Percentiles rank a stretch among this genome's conserved stretches.
phyloP scores from a whole-genome alignment of 2,329 filamentous ascomycete species.

The Aspergillus neotritici region DNA sequence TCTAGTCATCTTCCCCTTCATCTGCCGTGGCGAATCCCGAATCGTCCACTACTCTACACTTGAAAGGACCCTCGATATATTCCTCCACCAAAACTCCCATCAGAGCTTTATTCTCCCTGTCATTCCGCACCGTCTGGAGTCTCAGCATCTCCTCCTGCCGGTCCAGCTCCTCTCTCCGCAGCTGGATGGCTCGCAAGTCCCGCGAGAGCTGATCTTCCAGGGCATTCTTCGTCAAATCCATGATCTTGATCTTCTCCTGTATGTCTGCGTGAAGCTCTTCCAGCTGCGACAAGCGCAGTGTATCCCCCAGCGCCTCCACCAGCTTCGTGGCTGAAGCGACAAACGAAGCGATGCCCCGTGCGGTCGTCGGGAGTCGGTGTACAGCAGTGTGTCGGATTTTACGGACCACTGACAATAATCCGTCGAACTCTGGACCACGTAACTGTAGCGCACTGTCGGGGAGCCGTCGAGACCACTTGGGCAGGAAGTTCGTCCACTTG shows the following conservation, averaged over 20 bases:
- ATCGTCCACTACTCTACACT: too few relatives aligned
- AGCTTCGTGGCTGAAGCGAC: neutral
- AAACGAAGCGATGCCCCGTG: neutral
- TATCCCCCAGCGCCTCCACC: neutral
- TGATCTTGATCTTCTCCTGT: neutral
- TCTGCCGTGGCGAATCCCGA: too few relatives aligned
- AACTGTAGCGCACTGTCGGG: neutral
- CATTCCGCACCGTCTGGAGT: neutral
- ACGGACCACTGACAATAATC: neutral
- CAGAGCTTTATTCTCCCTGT: neutral
- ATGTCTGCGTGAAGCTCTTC: constrained; percentile 1
- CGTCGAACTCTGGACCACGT: neutral
- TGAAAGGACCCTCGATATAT: neutral
- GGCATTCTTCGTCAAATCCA: constrained; percentile 1
- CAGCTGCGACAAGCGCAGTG: neutral
- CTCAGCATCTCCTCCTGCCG: neutral
- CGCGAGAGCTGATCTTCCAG: neutral
- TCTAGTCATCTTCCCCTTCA: too few relatives aligned
- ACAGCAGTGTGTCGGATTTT: constrained; percentile 2
- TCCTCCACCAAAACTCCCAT: neutral
- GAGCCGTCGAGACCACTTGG: neutral
- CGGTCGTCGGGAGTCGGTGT: constrained; percentile 3
- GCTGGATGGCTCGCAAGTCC: neutral
- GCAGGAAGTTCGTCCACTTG: neutral
- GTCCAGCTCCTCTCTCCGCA: neutral